Evolutionary conservation across 139 green algal genomes (phyloP), one percentile per base, ranked within the genome.

Genomic region (Chlorella ohadii): DNA sequence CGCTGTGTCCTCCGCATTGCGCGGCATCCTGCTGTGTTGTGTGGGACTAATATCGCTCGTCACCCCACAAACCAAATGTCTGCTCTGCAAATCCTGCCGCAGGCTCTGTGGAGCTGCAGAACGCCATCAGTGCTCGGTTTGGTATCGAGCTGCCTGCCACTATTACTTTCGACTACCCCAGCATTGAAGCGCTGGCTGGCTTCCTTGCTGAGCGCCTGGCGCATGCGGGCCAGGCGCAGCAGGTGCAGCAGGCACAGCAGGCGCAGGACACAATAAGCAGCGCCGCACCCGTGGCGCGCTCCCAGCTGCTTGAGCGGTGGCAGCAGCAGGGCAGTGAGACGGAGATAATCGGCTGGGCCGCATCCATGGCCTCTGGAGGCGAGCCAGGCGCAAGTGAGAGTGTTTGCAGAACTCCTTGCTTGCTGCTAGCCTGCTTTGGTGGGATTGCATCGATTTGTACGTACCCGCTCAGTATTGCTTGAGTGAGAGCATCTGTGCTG

Each of bases 151-250:
- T 73, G 47, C 81, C 70, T 11, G 65, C 70, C 34, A 86, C 39
- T 25, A 33, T 81, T 28, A 39, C 55, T 47, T 86, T 86, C 39
- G 70, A 86, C 25, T 70, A 75, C 70, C 81, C 81, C 16, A 73
- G 47, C 31, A 38, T 73, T n/a, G 20, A 63, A 19, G 70, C 70
- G 0, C 25, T 86, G n/a, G 47, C 79, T 44, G 36, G 34, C 57
- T 85, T 56, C 71, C 27, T 85, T 25, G 23, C 63, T 61, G 1
- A 76, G 27, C n/a, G 16, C 7, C 22, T 66, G 51, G 47, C 34
- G 25, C 28, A 41, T 28, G 51, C 51, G 12, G 51, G 51, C n/a
- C 73, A 78, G 44, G 23, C 11, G 70, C 70, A 64, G 72, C 68
- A 57, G 36, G 38, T 23, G 27, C 27, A 44, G 70, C 70, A 59